Conservation (phyloP, 257 asterid species). For the Nicotiana undulata region DNA sequence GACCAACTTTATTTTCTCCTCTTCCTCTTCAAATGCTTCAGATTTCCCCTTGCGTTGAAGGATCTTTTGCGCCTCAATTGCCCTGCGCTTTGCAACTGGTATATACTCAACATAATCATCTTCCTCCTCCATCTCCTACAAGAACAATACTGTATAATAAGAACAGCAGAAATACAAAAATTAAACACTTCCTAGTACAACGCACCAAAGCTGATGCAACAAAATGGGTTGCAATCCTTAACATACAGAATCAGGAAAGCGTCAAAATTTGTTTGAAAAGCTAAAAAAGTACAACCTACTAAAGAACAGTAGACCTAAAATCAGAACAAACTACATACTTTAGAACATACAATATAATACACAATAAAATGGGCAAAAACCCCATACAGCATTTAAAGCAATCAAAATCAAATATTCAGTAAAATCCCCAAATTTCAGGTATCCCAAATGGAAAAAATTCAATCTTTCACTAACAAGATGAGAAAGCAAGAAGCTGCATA, state of each 20-base stretch:
- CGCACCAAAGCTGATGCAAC: not conserved
- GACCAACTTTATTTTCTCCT: slow-evolving; percentile 48
- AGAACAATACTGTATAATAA: not conserved
- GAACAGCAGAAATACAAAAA: not conserved
- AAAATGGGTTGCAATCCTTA: not conserved
- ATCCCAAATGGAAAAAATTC: not conserved
- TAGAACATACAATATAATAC: not conserved
- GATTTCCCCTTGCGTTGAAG: slow-evolving; percentile 62
- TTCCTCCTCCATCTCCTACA: slow-evolving; percentile 49
- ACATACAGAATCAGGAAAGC: not conserved
- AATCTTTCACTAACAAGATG: not conserved
- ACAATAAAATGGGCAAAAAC: not conserved
- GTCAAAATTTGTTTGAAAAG: not conserved
- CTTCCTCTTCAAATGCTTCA: slow-evolving; percentile 52
- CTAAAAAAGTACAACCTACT: not conserved
- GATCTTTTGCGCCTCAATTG: slow-evolving; percentile 63
- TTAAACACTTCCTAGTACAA: not conserved
- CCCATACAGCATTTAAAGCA: not conserved
- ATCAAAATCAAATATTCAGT: not conserved
- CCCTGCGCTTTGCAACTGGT: slow-evolving; percentile 74
- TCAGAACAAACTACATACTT: not conserved
- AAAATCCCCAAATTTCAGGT: not conserved
- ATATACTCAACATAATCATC: slow-evolving; percentile 61
- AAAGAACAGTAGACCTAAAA: not conserved
- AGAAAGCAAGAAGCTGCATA: not conserved